These are phyloP conservation scores for Mortierella sp. DNA, from an alignment of 371 early-diverging fungal species.

Conservation along the genomic window DNA sequence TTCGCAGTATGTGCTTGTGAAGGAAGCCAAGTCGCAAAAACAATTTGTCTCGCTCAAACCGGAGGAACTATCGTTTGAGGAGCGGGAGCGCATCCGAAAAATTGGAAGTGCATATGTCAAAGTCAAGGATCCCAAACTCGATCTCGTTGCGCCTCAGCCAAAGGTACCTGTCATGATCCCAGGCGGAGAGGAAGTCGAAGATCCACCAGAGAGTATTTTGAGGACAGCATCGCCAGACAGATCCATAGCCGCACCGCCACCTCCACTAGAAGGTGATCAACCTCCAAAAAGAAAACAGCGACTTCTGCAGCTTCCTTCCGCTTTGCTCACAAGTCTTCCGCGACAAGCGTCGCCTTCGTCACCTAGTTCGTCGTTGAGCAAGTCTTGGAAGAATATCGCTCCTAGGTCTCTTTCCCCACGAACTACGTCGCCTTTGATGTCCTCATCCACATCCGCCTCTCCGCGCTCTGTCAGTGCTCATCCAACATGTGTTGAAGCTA, in stretches of 20 bases:
- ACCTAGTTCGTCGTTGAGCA: slow-evolving; percentile 9
- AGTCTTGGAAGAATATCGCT: slow-evolving; percentile 16
- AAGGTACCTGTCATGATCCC: neutral
- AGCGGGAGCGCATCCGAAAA: slow-evolving; percentile 24
- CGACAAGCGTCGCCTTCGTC: slow-evolving; percentile 18
- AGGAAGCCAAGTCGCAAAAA: neutral
- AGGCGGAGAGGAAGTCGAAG: neutral
- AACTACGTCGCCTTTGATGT: neutral
- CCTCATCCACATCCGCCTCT: slow-evolving; percentile 12
- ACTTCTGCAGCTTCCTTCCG: slow-evolving; percentile 4
- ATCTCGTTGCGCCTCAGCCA: slow-evolving; percentile 21
- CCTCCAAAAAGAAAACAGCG: neutral
- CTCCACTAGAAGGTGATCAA: neutral
- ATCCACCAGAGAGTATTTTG: neutral
- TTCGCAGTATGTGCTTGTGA: slow-evolving; percentile 20
- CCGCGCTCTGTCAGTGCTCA: neutral
- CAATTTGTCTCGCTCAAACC: neutral
- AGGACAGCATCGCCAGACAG: slow-evolving; percentile 5
- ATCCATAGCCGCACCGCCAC: neutral
- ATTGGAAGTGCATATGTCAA: slow-evolving; percentile 28
- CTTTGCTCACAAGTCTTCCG: slow-evolving; percentile 4
- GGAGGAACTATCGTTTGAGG: neutral
- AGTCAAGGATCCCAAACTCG: slow-evolving; percentile 9
- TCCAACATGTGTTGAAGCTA: neutral
- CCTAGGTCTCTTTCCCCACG: slow-evolving; percentile 15